A percentile compares a stretch with the other conserved stretches of the same genome.
phyloP scores from a whole-genome alignment of 2,329 filamentous ascomycete species.

The Venturia asperata region DNA sequence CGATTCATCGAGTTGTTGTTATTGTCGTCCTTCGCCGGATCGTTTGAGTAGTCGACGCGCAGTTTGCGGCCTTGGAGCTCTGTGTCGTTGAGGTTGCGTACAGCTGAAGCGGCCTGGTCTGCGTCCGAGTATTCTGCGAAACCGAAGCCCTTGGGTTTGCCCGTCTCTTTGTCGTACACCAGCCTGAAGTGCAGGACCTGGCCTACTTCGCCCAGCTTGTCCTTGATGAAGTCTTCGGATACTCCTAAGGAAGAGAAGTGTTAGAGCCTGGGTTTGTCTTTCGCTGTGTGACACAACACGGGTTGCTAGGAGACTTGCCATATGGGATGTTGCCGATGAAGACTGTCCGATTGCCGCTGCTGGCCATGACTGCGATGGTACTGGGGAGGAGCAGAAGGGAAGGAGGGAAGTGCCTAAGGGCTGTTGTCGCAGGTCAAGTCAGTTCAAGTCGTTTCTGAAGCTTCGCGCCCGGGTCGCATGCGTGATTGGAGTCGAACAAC shows the following conservation, averaged over 20 bases:
- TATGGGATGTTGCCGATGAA: slow-evolving; percentile 86
- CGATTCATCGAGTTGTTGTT: slow-evolving; percentile 10
- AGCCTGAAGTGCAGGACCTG: slow-evolving; percentile 87
- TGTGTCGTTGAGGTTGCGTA: slow-evolving; percentile 90
- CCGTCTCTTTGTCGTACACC: slow-evolving; percentile 92
- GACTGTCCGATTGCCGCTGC: slow-evolving; percentile 48
- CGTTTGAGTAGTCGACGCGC: slow-evolving; percentile 92
- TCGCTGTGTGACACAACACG: slow-evolving; percentile 3
- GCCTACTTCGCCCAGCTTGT: slow-evolving; percentile 85
- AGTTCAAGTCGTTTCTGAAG: neutral
- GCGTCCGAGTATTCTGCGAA: slow-evolving; percentile 94
- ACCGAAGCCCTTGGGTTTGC: slow-evolving; percentile 90
- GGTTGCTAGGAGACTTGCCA: slow-evolving; percentile 42
- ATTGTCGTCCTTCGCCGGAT: slow-evolving; percentile 49
- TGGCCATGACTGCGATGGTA: slow-evolving; percentile 3
- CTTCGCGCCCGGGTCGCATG: neutral
- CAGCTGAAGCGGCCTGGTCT: slow-evolving; percentile 85
- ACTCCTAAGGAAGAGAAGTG: slow-evolving; percentile 53
- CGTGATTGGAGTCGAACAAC: neutral
- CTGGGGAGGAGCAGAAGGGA: neutral
- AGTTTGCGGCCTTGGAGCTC: slow-evolving; percentile 93
- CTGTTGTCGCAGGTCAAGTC: neutral
- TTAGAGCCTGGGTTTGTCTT: slow-evolving; percentile 19
- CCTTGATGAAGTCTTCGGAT: slow-evolving; percentile 90
- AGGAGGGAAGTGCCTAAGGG: neutral